Base-by-base conservation (phyloP, 2,329 filamentous ascomycete species). In the Xenoacremonium recifei region DNA sequence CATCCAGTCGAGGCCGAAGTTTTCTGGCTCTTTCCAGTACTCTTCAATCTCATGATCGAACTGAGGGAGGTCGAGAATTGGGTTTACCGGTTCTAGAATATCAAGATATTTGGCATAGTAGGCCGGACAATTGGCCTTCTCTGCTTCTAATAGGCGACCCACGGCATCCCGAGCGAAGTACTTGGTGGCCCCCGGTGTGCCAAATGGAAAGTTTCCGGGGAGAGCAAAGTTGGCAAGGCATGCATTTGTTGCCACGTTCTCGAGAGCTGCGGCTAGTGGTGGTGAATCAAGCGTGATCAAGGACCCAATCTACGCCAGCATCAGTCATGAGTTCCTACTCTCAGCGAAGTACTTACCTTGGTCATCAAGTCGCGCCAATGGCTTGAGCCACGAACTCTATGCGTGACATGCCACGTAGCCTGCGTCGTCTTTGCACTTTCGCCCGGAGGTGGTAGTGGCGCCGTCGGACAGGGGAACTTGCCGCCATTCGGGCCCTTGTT, bases 161-260 rank as follows among this genome's bases (percentile, higher is more conserved):
- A 65, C 58, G 5, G 54, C 52, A 30, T 65, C 61, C 11, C 61
- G 54, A 1, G 61, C 37, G 37, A 50, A 58, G 47, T 65, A 66
- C 40, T 64, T 65, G 10, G 50, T 51, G 0, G 64, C 60, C 1
- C 58, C 62, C 5, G 61, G 62, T 1, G 62, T 66, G 6, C 64
- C 63, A 47, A 67, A 67, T n/a, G 64, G 64, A 33, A 65, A 67
- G 47, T 66, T 67, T 6, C 60, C 61, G 0, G 63, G 63, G 5
- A 66, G 47, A 10, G 57, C 58, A 36, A 66, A 64, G 46, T 62
- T 64, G 36, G 62, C 58, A 20, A 66, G 50, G 27, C 63, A 66
- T 3, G 61, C 62, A 40, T 64, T 64, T 12, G 62, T 64, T 17
- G 59, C 63, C 4, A 65, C 55, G 17, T 58, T 54, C 32, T 64